Conservation (phyloP, 179 eudicot genomes). For the Spergularia azorica region DNA sequence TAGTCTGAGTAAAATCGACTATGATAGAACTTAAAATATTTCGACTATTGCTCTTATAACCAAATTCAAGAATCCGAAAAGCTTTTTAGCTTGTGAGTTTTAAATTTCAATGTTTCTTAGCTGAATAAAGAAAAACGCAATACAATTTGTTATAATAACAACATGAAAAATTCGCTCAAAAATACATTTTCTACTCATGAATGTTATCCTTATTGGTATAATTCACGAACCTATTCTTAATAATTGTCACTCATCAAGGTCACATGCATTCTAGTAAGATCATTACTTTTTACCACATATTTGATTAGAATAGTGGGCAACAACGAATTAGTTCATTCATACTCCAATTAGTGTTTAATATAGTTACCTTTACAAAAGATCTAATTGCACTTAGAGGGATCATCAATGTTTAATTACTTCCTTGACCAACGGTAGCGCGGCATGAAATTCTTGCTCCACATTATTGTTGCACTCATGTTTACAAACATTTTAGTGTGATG, state of each 20-base stretch:
- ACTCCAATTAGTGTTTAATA: constrained; percentile 3
- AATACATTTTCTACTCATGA: too few relatives aligned
- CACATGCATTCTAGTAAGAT: constrained; percentile 12
- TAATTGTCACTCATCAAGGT: constrained; percentile 25
- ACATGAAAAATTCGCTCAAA: too few relatives aligned
- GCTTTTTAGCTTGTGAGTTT: too few relatives aligned
- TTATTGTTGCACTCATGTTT: constrained; percentile 34
- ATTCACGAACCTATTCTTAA: constrained; percentile 28
- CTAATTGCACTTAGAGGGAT: constrained; percentile 27
- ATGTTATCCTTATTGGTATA: constrained; percentile 17
- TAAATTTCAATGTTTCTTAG: too few relatives aligned
- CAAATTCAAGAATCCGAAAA: too few relatives aligned
- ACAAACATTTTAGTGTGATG: constrained; percentile 31
- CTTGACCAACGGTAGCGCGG: constrained; percentile 27
- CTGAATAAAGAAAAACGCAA: too few relatives aligned
- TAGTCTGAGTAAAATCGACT: constrained; percentile 2
- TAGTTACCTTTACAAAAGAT: constrained; percentile 25
- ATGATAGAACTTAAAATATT: background rate
- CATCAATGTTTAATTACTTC: constrained; percentile 15
- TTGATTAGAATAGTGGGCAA: constrained; percentile 14
- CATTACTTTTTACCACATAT: constrained; percentile 14
- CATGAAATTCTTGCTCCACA: constrained; percentile 30
- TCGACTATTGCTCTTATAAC: background rate
- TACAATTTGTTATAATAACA: too few relatives aligned
- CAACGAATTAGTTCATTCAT: background rate